phyloP scores from a whole-genome alignment of 169 alveolate species.

The Plasmodium vivax region DNA sequence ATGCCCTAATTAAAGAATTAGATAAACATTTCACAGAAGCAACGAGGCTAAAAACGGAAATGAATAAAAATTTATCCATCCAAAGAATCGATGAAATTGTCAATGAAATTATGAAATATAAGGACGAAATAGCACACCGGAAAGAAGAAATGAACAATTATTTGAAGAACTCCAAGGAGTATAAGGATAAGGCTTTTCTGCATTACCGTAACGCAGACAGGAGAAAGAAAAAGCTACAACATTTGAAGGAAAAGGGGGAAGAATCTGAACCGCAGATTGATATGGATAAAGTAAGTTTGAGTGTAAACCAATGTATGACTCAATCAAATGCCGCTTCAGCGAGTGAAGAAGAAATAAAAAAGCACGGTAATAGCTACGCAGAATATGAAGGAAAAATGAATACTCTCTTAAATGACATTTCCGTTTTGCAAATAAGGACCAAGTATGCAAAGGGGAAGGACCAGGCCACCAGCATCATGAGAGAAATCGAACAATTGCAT shows the following conservation, averaged over 20 bases:
- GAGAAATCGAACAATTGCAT: neutral
- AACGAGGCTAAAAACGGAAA: neutral
- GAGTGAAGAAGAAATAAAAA: neutral
- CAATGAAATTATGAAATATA: neutral
- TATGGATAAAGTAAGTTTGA: neutral
- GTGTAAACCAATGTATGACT: neutral
- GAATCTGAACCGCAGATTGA: neutral
- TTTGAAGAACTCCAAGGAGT: neutral
- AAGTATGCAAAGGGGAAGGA: neutral
- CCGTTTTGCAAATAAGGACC: slow-evolving; percentile 5
- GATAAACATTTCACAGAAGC: neutral
- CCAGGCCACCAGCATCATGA: neutral
- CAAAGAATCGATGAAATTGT: neutral
- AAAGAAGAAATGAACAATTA: neutral
- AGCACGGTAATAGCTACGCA: neutral
- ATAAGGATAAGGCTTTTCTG: neutral
- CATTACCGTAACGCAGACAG: neutral
- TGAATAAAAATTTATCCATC: neutral
- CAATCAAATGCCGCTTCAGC: neutral
- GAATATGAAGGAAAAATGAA: neutral
- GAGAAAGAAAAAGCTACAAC: neutral
- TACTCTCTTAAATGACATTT: slow-evolving; percentile 2
- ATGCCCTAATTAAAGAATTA: neutral
- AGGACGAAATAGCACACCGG: neutral
- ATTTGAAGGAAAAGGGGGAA: neutral